These are phyloP conservation scores for Amniculicola lignicola DNA, from an alignment of 495 filamentous ascomycete species.

Conservation along the genomic window DNA sequence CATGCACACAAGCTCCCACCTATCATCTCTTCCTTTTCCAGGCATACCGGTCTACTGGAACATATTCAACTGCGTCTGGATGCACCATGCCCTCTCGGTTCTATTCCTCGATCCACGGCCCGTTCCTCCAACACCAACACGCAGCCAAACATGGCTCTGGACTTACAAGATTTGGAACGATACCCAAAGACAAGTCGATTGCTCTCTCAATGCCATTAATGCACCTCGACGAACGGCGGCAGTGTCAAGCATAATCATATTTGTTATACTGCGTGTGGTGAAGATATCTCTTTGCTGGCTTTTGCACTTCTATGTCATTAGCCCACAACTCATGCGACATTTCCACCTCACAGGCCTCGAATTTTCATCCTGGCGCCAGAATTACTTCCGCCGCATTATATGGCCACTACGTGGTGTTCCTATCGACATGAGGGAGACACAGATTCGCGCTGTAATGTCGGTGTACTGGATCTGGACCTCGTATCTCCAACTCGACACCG, in stretches of 20 bases:
- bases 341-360: neutral
- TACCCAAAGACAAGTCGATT: neutral
- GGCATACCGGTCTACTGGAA: neutral
- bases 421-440: constrained; percentile 5
- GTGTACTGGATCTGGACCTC: constrained; percentile 16
- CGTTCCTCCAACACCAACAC: neutral
- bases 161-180: constrained; percentile 12
- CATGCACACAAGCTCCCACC: neutral
- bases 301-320: neutral
- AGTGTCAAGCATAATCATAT: neutral
- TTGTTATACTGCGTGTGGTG: neutral
- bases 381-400: neutral
- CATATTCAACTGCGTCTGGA: constrained; percentile 7
- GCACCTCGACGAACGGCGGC: neutral
- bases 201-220: neutral
- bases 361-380: neutral
- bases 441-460: constrained; percentile 1
- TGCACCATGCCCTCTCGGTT: constrained; percentile 2
- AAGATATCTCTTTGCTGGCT: neutral
- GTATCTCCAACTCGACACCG: constrained; percentile 1
- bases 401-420: too few relatives aligned
- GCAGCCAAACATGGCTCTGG: neutral
- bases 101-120: constrained; percentile 1
- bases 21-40: neutral
- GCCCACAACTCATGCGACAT: neutral